Conservation (phyloP, 768 basidiomycete species). For the Agrocybe praecox region DNA sequence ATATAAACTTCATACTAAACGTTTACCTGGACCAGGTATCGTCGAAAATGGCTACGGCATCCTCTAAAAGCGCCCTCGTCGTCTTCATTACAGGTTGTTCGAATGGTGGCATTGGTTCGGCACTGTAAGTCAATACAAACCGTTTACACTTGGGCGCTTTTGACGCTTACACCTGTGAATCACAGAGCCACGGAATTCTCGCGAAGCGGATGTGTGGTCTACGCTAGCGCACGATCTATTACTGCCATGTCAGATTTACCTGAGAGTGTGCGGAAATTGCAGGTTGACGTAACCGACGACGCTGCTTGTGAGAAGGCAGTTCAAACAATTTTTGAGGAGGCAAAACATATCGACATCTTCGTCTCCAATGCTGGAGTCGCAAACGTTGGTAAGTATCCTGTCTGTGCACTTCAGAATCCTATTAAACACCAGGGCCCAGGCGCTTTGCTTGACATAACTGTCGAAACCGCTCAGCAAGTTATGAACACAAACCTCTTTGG, state of each 20-base stretch:
- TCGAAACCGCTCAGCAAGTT: background rate
- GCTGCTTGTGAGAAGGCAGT: background rate
- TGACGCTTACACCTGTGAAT: background rate
- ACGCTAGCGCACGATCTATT: background rate
- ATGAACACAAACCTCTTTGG: slow-evolving; percentile 2
- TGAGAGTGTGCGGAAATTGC: background rate
- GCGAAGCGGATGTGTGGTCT: background rate
- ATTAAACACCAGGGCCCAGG: background rate
- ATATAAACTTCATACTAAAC: too few relatives aligned
- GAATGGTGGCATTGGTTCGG: slow-evolving; percentile 1
- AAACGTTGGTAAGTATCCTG: background rate
- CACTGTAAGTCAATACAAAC: background rate
- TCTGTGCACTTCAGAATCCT: background rate
- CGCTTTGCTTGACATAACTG: background rate
- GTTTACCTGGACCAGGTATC: too few relatives aligned
- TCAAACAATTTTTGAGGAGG: background rate
- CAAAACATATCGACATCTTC: background rate
- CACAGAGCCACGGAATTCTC: background rate
- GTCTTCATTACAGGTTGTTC: slow-evolving; percentile 4
- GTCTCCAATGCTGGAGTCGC: background rate
- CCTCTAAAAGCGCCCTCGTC: background rate
- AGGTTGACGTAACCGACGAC: slow-evolving; percentile 1
- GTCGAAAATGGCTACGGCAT: too few relatives aligned
- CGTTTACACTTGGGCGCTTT: too few relatives aligned
- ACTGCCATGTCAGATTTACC: background rate